Evolutionary conservation across 257 asterid species (phyloP), one percentile per base, ranked within the genome.

Genomic region (Ligustrum vulgare): DNA sequence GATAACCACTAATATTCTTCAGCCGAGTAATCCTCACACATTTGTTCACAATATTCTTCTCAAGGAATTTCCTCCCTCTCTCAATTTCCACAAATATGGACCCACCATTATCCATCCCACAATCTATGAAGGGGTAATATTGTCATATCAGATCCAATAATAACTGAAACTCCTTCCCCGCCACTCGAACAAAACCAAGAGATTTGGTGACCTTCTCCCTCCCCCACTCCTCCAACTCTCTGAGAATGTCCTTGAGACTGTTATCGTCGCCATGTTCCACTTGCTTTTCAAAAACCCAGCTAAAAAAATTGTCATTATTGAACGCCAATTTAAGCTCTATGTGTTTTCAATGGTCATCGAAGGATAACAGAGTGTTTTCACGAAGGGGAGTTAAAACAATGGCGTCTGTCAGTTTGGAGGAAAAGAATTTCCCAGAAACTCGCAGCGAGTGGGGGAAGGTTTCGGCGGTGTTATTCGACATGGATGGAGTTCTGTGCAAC

Each of bases 401-500:
- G 80, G 89, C 91, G 69, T 86, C 96, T 45, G 89, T 87, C 78
- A 86, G 83, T 69, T 58, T 91, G 85, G 97, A 92, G 54, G 92
- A 94, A 78, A 85, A 84, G 77, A 82, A 69, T 41, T 83, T 78
- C 3, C 69, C 88, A 3, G 87, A 79, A 35, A 81, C 82, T 16
- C 90, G 77, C 13, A 74, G 35, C 0, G 88, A 85, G 36, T 94
- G 99, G 98, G 94, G 96, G 7, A 89, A 89, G 80, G 98, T 94
- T 35, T 92, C 98, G 39, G 96, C 98, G 2, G 99, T 93, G 81
- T 80, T 94, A 84, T 94, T 94, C 79, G 99, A 94, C 73, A 94
- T 92, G 99, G 99, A 95, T 71, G 99, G 98, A 37, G 98, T 95
- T 75, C 85, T 95, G 20, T 95, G 99, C 62, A 89, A 95, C 82